A percentile compares a stretch with the other conserved stretches of the same genome.
These are phyloP conservation scores for Mytilinidion resinicola DNA, from an alignment of 495 filamentous ascomycete species.

Conservation along the genomic window DNA sequence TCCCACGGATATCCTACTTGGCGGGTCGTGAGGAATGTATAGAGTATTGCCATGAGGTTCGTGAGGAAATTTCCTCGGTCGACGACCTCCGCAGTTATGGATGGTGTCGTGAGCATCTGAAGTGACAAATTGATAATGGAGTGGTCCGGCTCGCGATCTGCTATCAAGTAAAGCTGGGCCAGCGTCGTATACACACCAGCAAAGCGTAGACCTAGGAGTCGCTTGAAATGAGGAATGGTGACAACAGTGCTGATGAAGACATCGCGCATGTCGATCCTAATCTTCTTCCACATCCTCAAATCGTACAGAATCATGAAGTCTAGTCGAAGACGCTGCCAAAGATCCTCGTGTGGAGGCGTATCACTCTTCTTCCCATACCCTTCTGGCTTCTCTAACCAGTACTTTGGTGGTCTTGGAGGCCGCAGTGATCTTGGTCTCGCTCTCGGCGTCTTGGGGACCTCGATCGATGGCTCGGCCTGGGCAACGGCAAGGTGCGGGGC, in stretches of 20 bases:
- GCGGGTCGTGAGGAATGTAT: slow-evolving; percentile 91
- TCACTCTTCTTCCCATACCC: slow-evolving; percentile 49
- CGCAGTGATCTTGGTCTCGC: slow-evolving; percentile 16
- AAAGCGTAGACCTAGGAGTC: slow-evolving; percentile 86
- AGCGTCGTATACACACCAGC: slow-evolving; percentile 89
- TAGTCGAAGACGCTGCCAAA: slow-evolving; percentile 79
- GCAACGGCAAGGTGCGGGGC: slow-evolving; percentile 1
- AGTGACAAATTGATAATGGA: slow-evolving; percentile 96
- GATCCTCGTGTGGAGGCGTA: slow-evolving; percentile 69
- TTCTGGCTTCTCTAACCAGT: slow-evolving; percentile 80
- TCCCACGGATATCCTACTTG: slow-evolving; percentile 91
- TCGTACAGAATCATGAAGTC: slow-evolving; percentile 98
- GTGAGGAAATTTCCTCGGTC: slow-evolving; percentile 94
- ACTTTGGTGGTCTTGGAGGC: slow-evolving; percentile 51
- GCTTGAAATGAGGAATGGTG: slow-evolving; percentile 89
- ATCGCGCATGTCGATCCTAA: slow-evolving; percentile 80
- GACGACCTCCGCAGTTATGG: slow-evolving; percentile 90
- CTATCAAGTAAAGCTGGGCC: slow-evolving; percentile 91
- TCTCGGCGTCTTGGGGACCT: slow-evolving; percentile 38
- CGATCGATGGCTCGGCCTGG: slow-evolving; percentile 24
- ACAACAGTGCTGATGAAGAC: slow-evolving; percentile 96
- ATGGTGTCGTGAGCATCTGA: slow-evolving; percentile 93
- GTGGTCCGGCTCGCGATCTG: slow-evolving; percentile 93
- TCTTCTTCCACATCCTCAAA: slow-evolving; percentile 91
- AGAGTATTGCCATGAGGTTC: slow-evolving; percentile 89